phyloP scores from a whole-genome alignment of 306 rosid genomes.

The Gastrolobium bilobum region DNA sequence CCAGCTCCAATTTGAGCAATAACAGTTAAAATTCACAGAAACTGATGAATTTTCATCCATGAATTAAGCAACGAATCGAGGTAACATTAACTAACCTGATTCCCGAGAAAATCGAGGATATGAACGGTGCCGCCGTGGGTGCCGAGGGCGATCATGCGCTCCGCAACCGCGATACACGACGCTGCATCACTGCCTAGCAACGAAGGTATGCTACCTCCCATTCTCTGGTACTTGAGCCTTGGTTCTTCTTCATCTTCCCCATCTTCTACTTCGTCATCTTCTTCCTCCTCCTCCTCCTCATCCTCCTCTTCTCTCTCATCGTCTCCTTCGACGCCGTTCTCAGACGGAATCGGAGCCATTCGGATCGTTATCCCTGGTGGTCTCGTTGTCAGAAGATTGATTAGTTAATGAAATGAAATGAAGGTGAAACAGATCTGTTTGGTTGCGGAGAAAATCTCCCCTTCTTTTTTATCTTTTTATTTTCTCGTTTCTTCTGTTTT shows the following conservation, averaged over 20 bases:
- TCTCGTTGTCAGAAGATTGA: slow-evolving; percentile 41
- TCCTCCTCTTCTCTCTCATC: slow-evolving; percentile 89
- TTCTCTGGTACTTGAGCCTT: slow-evolving; percentile 95
- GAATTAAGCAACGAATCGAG: slow-evolving; percentile 7
- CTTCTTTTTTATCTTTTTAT: background rate
- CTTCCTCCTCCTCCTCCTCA: slow-evolving; percentile 70
- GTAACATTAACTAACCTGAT: slow-evolving; percentile 69
- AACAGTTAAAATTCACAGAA: slow-evolving; percentile 10
- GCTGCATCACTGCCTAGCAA: slow-evolving; percentile 85
- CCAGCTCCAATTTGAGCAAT: slow-evolving; percentile 19
- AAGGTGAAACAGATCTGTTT: slow-evolving; percentile 43
- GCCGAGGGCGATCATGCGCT: slow-evolving; percentile 97
- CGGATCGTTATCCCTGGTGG: slow-evolving; percentile 52
- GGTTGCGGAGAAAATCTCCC: slow-evolving; percentile 36
- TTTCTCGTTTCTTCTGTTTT: background rate
- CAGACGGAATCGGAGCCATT: slow-evolving; percentile 89
- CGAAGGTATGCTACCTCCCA: slow-evolving; percentile 95
- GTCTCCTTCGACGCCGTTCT: slow-evolving; percentile 91
- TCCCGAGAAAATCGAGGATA: slow-evolving; percentile 96
- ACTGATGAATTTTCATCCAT: background rate
- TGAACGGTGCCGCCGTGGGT: slow-evolving; percentile 87
- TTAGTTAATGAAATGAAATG: background rate
- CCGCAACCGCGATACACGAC: slow-evolving; percentile 90
- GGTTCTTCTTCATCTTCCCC: slow-evolving; percentile 89
- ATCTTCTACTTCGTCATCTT: slow-evolving; percentile 51